phyloP scores from a whole-genome alignment of 2,329 filamentous ascomycete species.

The Bipolaris gigantea region DNA sequence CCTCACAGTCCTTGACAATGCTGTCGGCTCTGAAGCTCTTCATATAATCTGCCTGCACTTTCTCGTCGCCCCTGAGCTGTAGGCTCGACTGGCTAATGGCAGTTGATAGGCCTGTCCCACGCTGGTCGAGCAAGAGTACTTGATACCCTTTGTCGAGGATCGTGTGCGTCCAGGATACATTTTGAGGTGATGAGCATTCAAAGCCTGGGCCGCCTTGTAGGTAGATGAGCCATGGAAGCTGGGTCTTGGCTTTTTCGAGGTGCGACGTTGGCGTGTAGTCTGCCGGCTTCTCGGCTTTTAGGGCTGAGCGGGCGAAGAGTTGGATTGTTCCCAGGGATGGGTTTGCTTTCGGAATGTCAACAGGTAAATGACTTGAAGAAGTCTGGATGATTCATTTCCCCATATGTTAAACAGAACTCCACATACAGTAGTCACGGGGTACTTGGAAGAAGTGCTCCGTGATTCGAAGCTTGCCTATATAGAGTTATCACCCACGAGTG shows the following conservation, averaged over 20 bases:
- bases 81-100: constrained; percentile 76
- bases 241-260: constrained; percentile 51
- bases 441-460: constrained; percentile 87
- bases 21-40: constrained; percentile 85
- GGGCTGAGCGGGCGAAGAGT: constrained; percentile 76
- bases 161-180: constrained; percentile 68
- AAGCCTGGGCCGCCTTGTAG: constrained; percentile 86
- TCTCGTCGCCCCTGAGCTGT: constrained; percentile 61
- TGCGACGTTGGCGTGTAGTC: constrained; percentile 52
- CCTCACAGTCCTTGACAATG: constrained; percentile 87
- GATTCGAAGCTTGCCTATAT: constrained; percentile 70
- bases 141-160: constrained; percentile 82
- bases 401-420: not conserved
- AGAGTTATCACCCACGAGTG: not conserved
- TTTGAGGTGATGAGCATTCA: constrained; percentile 73
- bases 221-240: constrained; percentile 67
- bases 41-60: constrained; percentile 77
- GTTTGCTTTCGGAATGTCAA: constrained; percentile 42
- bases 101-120: constrained; percentile 83
- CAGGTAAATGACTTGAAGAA: not conserved
- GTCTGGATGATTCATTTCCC: not conserved
- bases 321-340: constrained; percentile 64
- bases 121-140: constrained; percentile 81
- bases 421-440: constrained; percentile 69
- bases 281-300: constrained; percentile 66